Evolutionary conservation across 805 yeast genomes (phyloP).

Genomic region (Candida ficus): DNA sequence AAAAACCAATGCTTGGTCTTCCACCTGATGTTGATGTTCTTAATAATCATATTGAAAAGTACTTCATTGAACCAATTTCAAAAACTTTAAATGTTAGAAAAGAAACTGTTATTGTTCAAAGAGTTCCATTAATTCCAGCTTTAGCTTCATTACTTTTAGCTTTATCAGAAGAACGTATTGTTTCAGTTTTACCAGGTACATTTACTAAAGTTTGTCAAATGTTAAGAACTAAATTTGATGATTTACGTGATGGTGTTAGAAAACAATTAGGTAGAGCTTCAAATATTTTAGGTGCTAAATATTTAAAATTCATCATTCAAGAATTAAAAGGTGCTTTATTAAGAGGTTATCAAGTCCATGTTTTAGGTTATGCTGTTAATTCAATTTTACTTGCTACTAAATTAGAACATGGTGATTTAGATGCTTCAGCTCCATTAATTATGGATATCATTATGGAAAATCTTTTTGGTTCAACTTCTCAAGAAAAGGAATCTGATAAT

Average conservation of each 20-base stretch:
- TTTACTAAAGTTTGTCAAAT: conserved; percentile 87
- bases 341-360: conserved; percentile 91
- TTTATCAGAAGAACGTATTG: conserved; percentile 50
- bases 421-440: conserved; percentile 54
- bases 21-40: conserved; percentile 33
- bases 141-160: conserved; percentile 62
- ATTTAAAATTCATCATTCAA: conserved; percentile 66
- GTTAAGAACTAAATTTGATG: conserved; percentile 79
- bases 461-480: conserved; percentile 84
- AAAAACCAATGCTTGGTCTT: conserved; percentile 28
- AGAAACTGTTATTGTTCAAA: conserved; percentile 68
- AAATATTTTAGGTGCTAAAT: conserved; percentile 61
- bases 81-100: conserved; percentile 58
- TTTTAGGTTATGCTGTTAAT: conserved; percentile 84
- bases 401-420: conserved; percentile 67
- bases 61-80: conserved; percentile 56
- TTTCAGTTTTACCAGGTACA: conserved; percentile 68
- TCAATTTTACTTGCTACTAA: conserved; percentile 54
- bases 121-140: conserved; percentile 82
- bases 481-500: conserved; percentile 93
- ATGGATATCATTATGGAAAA: conserved; percentile 85
- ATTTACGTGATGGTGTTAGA: conserved; percentile 80
- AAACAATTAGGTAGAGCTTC: conserved; percentile 66
- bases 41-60: conserved; percentile 46
- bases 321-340: conserved; percentile 76